These are phyloP conservation scores for Aeminium ludgeri DNA, from an alignment of 495 filamentous ascomycete species.

Conservation along the genomic window DNA sequence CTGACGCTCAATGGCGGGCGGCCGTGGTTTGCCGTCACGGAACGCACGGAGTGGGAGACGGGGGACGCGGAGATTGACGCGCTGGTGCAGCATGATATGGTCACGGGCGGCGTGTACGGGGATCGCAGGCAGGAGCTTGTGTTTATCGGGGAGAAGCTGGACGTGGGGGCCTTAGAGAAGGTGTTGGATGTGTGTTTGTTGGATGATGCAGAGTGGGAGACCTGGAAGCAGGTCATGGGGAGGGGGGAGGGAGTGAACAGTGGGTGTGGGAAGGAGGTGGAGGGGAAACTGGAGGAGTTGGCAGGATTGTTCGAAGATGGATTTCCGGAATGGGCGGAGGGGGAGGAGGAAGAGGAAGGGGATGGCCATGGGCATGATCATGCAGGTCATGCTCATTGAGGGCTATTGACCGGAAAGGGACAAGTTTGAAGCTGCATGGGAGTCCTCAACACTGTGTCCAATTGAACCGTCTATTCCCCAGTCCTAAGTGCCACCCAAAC, in stretches of 20 bases:
- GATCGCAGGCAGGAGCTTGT: constrained; percentile 44
- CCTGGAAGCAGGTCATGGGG: constrained; percentile 27
- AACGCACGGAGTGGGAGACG: constrained; percentile 31
- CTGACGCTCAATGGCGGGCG: constrained; percentile 37
- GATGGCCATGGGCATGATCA: too few species aligned
- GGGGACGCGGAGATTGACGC: constrained; percentile 29
- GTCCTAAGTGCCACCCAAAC: too few species aligned
- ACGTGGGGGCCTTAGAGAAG: constrained; percentile 25
- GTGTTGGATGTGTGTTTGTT: constrained; percentile 36
- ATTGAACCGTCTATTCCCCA: too few species aligned
- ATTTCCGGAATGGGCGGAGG: constrained; percentile 37
- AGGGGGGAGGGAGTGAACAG: neutral
- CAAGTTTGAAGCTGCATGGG: too few species aligned
- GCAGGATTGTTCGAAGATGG: constrained; percentile 36
- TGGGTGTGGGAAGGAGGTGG: constrained; percentile 25
- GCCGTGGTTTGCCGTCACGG: constrained; percentile 34
- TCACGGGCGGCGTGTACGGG: constrained; percentile 32
- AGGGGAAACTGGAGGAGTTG: constrained; percentile 26
- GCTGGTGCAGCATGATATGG: constrained; percentile 31
- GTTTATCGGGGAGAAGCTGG: constrained; percentile 39
- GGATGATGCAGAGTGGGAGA: constrained; percentile 31
- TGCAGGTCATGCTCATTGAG: constrained; percentile 12
- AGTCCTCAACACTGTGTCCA: too few species aligned
- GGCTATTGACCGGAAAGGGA: too few species aligned
- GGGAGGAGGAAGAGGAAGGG: too few species aligned